Percentiles rank a stretch among this genome's conserved stretches.
Conservation (phyloP, 169 alveolate genomes). For the Plasmodium chabaudi region DNA sequence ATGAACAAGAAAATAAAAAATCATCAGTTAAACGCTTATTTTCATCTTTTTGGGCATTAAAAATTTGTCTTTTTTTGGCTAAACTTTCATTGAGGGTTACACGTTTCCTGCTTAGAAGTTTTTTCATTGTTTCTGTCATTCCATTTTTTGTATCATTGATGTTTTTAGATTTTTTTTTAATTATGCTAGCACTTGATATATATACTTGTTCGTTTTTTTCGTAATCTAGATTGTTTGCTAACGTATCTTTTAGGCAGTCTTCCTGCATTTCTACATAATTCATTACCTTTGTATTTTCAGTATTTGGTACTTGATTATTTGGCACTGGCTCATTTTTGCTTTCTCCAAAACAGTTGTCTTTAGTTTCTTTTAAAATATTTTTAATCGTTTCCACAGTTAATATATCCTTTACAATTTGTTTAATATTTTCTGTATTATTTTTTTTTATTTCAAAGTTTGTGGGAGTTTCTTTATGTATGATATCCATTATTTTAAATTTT, state of each 20-base stretch:
- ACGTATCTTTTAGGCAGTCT: not conserved
- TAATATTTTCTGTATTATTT: slow-evolving; percentile 12
- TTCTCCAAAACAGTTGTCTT: too few relatives aligned
- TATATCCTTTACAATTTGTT: slow-evolving; percentile 41
- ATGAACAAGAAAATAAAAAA: slow-evolving; percentile 33
- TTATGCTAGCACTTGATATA: not conserved
- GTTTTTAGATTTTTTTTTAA: not conserved
- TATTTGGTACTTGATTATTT: not conserved
- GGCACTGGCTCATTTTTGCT: not conserved
- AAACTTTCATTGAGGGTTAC: slow-evolving; percentile 63
- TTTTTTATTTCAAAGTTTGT: not conserved
- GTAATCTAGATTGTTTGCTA: too few relatives aligned
- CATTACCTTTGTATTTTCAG: not conserved
- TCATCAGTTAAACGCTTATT: slow-evolving; percentile 27
- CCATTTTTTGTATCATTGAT: not conserved
- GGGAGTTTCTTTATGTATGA: not conserved
- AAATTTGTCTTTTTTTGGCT: slow-evolving; percentile 53
- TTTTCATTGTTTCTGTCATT: slow-evolving; percentile 42
- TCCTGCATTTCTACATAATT: not conserved
- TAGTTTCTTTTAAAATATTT: not conserved
- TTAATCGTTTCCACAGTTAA: slow-evolving; percentile 20
- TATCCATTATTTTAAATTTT: not conserved
- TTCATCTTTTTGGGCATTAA: slow-evolving; percentile 29
- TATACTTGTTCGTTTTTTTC: not conserved
- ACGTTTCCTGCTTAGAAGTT: slow-evolving; percentile 50